Evolutionary conservation across 768 basidiomycete genomes (phyloP), one percentile per base, ranked within the genome.

Genomic region (Leucocoprinus birnbaumii): DNA sequence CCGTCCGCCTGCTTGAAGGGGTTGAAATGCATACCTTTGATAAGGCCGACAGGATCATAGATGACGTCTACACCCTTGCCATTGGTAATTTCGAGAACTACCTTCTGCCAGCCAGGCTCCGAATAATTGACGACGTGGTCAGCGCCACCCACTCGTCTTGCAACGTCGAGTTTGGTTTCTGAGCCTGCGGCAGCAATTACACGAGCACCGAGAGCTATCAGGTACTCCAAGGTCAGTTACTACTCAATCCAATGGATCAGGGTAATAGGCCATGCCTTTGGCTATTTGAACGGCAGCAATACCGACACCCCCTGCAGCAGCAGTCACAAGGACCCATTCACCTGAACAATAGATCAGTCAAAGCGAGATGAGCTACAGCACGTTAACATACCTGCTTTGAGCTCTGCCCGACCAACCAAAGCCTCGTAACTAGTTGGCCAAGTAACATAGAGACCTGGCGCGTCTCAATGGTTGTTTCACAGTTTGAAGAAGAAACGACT

Each of bases 351-450:
- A 51, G 24, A 18, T 1, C 18, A 9, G 1, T 3, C 9, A 13
- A 16, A 38, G 16, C 9, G 6, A 11, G 3, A 2, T 26, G 16
- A 4, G 3, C 27, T 34, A 16, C 11, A 7, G 35, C 7, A 13
- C 25, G 7, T n/a, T 11, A 18, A 63, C 75, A 46, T 35, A 86
- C 91, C 94, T 51, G 83, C 71, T 65, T 94, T 84, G 40, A 94
- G 70, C 44, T 89, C 73, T 11, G 92, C 96, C 48, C 94, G 77
- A 10, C 89, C 89, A 0, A 94, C 89, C 13, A 99, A 73, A 0
- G 86, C 97, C 64, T 95, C 94, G 62, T 97, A 98, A 58, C 86
- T 89, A 5, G 96, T 98, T 0, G 94, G 91, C 84, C 89, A 94
- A 7, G 93, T 95, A n/a, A 98, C 71, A 61, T 70, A 89, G 48